Evolutionary conservation across 2,329 filamentous ascomycete genomes (phyloP).

Genomic region (Tolypocladium tundrense): DNA sequence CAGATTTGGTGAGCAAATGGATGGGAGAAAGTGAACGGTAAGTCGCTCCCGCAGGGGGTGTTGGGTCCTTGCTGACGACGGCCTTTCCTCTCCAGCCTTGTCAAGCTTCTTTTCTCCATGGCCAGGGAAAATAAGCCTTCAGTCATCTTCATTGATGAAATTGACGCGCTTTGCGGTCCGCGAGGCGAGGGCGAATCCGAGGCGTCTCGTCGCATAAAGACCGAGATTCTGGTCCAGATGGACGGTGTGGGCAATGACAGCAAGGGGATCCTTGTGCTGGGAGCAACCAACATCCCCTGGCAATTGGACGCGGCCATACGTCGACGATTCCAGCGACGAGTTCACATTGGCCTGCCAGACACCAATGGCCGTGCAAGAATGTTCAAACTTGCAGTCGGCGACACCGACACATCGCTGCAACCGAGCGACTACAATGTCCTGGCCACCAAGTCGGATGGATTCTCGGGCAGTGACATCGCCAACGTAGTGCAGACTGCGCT

Average conservation of each 20-base stretch:
- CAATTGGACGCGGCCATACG: slow-evolving; percentile 94
- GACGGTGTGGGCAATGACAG: slow-evolving; percentile 96
- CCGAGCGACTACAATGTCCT: slow-evolving; percentile 69
- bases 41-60: neutral
- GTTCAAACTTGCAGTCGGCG: slow-evolving; percentile 93
- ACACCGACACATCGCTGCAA: slow-evolving; percentile 77
- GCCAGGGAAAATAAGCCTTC: slow-evolving; percentile 95
- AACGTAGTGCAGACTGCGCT: slow-evolving; percentile 93
- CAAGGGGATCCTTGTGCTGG: slow-evolving; percentile 85
- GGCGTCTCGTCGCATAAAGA: slow-evolving; percentile 95
- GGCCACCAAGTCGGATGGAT: slow-evolving; percentile 78
- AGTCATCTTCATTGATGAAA: slow-evolving; percentile 98
- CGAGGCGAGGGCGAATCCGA: slow-evolving; percentile 93
- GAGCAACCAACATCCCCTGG: slow-evolving; percentile 98
- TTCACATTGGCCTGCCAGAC: slow-evolving; percentile 92
- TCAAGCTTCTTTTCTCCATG: slow-evolving; percentile 96
- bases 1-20: slow-evolving; percentile 97
- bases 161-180: slow-evolving; percentile 91
- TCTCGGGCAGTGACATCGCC: slow-evolving; percentile 90
- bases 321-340: slow-evolving; percentile 87
- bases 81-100: slow-evolving; percentile 48
- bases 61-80: slow-evolving; percentile 9
- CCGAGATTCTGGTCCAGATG: slow-evolving; percentile 97
- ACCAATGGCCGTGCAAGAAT: slow-evolving; percentile 77
- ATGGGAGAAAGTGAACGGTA: slow-evolving; percentile 99